Base-by-base conservation (phyloP, 306 rosid genomes). In the Alnus rubra region DNA sequence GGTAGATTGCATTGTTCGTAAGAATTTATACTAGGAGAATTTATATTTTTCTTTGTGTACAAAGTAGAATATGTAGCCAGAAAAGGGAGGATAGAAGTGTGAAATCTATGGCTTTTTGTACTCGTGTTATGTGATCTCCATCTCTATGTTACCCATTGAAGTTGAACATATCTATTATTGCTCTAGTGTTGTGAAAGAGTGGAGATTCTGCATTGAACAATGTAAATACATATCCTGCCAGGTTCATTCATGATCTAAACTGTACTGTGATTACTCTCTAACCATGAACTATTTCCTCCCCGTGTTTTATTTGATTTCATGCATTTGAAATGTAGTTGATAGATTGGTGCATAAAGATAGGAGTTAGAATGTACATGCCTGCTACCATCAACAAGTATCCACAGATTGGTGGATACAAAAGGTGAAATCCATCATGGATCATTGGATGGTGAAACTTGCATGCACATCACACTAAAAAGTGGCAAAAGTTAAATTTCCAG, bases 31-130 rank as follows among this genome's bases (percentile, higher is more conserved):
- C 64, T 42, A 69, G 75, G 64, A 45, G 13, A 33, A 56, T 70
- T 70, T 37, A 18, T 48, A 81, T 75, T 44, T 71, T 86, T 85
- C 67, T 83, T 84, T 84, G 58, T 90, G 96, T 92, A 92, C 90
- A 90, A 83, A 86, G 82, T 86, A 78, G 87, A 75, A 33, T 52
- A 37, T 78, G 78, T 64, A 80, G 79, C 42, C 69, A 53, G 28
- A 54, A 73, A 76, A 44, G 51, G 50, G 9, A 44, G 64, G 78
- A 70, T 79, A 78, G 67, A 37, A 69, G 75, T 76, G 78, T 76
- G 65, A 23, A 23, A 70, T 58, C 59, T 79, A 84, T 56, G 68
- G 77, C 79, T 70, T 78, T 88, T 83, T 83, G 74, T 75, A 47
- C 74, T 80, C 18, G 52, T 50, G 58, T 58, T 44, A 37, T 67